Percentiles rank a stretch among this genome's conserved stretches.
Evolutionary conservation across 805 yeast genomes (phyloP).

Genomic region (Zygotorulaspora danielsina): DNA sequence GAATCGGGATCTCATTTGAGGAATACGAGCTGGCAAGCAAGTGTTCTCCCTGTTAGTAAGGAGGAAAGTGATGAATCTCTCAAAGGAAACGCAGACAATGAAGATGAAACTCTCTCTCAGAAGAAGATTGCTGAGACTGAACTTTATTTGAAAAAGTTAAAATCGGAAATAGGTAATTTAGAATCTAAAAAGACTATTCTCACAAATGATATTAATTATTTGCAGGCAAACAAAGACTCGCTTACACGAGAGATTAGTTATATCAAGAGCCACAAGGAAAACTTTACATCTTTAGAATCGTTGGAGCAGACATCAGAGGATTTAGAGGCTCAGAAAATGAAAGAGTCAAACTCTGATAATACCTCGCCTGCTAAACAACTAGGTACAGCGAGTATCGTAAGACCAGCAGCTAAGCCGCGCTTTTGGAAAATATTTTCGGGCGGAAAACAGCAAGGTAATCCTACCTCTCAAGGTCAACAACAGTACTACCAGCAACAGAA

Average conservation of each 20-base stretch:
- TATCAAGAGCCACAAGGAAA: slow-evolving; percentile 23
- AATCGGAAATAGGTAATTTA: slow-evolving; percentile 40
- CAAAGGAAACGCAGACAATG: slow-evolving; percentile 3
- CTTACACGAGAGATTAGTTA: slow-evolving; percentile 44
- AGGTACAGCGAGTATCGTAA: slow-evolving; percentile 24
- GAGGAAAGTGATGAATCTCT: slow-evolving; percentile 6
- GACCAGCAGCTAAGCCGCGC: slow-evolving; percentile 28
- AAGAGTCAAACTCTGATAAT: slow-evolving; percentile 10
- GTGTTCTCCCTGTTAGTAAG: slow-evolving; percentile 8
- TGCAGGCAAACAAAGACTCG: slow-evolving; percentile 45
- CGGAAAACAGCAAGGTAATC: slow-evolving; percentile 8
- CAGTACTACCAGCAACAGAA: slow-evolving; percentile 10
- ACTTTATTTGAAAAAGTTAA: slow-evolving; percentile 40
- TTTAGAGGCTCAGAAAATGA: slow-evolving; percentile 5
- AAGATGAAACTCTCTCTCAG: slow-evolving; percentile 14
- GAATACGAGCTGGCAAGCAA: slow-evolving; percentile 15
- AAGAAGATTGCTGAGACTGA: slow-evolving; percentile 30
- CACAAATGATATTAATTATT: slow-evolving; percentile 47
- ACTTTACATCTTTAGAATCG: slow-evolving; percentile 16
- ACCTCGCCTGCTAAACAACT: slow-evolving; percentile 18
- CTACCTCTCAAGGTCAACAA: slow-evolving; percentile 7
- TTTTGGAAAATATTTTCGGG: slow-evolving; percentile 35
- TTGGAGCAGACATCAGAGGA: slow-evolving; percentile 4
- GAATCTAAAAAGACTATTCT: slow-evolving; percentile 43
- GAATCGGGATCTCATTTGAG: slow-evolving; percentile 13